Percentiles rank a stretch among this genome's conserved stretches.
Conservation (phyloP, 495 filamentous ascomycete species). For the Umbilicaria muhlenbergii region DNA sequence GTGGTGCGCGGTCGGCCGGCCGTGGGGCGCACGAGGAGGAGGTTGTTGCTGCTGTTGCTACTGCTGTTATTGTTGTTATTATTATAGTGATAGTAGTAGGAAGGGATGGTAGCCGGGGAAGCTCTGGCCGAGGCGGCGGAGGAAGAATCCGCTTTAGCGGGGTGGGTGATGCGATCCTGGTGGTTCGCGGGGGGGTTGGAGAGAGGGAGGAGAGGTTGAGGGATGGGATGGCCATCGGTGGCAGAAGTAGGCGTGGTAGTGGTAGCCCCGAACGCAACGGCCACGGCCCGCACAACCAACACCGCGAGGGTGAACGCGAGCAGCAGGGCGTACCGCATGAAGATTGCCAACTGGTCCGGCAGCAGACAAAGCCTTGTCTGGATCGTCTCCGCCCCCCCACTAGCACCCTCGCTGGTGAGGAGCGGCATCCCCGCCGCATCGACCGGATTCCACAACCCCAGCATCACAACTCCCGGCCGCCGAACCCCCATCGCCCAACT, state of each 20-base stretch:
- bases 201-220: constrained; percentile 10
- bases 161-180: too few species aligned
- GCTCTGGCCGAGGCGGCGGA: too few species aligned
- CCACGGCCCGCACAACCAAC: constrained; percentile 44
- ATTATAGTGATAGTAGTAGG: too few species aligned
- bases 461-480: constrained; percentile 71
- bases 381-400: constrained; percentile 27
- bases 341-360: constrained; percentile 72
- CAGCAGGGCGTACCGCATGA: constrained; percentile 56
- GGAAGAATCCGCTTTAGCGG: too few species aligned
- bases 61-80: background rate
- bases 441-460: constrained; percentile 85
- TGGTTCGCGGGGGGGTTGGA: constrained; percentile 20
- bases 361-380: constrained; percentile 86
- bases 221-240: background rate
- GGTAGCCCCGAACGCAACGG: constrained; percentile 20
- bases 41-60: constrained; percentile 4
- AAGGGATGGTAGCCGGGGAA: constrained; percentile 8
- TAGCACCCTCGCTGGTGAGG: constrained; percentile 15
- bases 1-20: constrained; percentile 12
- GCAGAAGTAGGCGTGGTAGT: background rate
- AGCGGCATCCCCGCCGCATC: constrained; percentile 44
- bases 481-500: constrained; percentile 96
- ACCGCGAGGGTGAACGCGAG: constrained; percentile 40
- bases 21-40: constrained; percentile 8